Conservation (phyloP, 495 filamentous ascomycete genomes). For the Neurospora sp. region DNA sequence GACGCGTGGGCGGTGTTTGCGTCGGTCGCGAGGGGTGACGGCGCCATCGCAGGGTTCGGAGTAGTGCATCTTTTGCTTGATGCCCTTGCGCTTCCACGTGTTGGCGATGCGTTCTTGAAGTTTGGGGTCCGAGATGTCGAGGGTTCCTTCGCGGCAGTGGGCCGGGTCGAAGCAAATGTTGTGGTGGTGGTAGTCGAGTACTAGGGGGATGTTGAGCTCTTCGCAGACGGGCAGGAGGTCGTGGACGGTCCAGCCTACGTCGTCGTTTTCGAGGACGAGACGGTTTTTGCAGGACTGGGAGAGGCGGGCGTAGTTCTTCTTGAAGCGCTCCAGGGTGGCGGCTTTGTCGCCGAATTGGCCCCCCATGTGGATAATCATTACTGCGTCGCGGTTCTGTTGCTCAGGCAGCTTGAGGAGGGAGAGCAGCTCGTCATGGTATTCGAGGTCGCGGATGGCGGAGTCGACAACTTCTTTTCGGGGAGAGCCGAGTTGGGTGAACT, state of each 20-base stretch:
- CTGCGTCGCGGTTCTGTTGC: conserved; percentile 76
- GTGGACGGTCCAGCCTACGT: conserved; percentile 81
- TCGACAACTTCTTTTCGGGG: conserved; percentile 65
- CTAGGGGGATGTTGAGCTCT: conserved; percentile 84
- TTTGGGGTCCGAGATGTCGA: conserved; percentile 64
- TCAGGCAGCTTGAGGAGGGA: conserved; percentile 65
- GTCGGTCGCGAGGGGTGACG: conserved; percentile 61
- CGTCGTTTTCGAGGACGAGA: conserved; percentile 89
- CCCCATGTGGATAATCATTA: conserved; percentile 94
- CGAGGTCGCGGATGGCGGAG: conserved; percentile 69
- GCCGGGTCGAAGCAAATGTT: conserved; percentile 77
- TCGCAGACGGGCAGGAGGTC: conserved; percentile 87
- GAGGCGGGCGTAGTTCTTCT: conserved; percentile 57
- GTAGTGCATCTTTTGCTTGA: conserved; percentile 95
- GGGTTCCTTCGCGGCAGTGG: conserved; percentile 72
- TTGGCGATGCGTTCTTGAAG: conserved; percentile 53
- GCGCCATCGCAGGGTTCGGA: conserved; percentile 68
- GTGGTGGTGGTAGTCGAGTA: conserved; percentile 92
- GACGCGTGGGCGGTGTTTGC: conserved; percentile 78
- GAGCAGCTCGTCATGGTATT: conserved; percentile 84
- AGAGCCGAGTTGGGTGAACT: conserved; percentile 84
- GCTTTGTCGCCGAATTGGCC: conserved; percentile 84
- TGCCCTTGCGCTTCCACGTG: conserved; percentile 80
- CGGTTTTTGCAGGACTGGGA: conserved; percentile 64
- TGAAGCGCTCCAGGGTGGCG: conserved; percentile 72